Conservation (phyloP, 345 rosid species). For the Triadica sebifera region DNA sequence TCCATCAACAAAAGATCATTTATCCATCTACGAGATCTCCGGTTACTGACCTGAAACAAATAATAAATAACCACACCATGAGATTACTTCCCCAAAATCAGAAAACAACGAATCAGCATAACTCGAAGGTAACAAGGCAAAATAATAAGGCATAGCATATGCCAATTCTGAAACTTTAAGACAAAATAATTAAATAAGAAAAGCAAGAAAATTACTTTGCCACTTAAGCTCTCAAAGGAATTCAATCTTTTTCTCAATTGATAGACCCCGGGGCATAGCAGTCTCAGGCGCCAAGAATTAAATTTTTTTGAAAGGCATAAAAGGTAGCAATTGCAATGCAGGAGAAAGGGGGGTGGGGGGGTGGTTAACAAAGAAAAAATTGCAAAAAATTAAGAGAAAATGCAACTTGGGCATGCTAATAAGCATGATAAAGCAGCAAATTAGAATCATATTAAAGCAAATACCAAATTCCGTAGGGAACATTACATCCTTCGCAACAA, state of each 20-base stretch:
- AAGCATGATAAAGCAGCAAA: neutral
- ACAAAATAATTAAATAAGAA: no score
- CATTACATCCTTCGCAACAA: neutral
- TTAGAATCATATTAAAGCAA: neutral
- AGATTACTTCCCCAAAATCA: neutral
- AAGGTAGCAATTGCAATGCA: neutral
- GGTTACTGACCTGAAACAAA: slow-evolving; percentile 64
- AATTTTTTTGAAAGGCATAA: neutral
- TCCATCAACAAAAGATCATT: slow-evolving; percentile 93
- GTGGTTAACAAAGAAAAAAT: neutral
- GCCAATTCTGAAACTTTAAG: neutral
- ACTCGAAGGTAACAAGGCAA: neutral
- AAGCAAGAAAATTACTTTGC: slow-evolving; percentile 47
- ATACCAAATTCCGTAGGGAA: neutral
- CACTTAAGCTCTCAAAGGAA: slow-evolving; percentile 80
- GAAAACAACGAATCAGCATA: neutral
- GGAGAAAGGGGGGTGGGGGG: neutral
- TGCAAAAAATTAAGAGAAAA: neutral
- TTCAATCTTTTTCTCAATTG: slow-evolving; percentile 89
- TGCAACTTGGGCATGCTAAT: neutral
- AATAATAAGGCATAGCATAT: neutral
- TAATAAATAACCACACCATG: neutral
- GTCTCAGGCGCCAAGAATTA: slow-evolving; percentile 43
- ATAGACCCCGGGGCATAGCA: slow-evolving; percentile 53
- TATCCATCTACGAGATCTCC: slow-evolving; percentile 82